Conservation (phyloP, 345 rosid species). For the Arabis hirsuta region DNA sequence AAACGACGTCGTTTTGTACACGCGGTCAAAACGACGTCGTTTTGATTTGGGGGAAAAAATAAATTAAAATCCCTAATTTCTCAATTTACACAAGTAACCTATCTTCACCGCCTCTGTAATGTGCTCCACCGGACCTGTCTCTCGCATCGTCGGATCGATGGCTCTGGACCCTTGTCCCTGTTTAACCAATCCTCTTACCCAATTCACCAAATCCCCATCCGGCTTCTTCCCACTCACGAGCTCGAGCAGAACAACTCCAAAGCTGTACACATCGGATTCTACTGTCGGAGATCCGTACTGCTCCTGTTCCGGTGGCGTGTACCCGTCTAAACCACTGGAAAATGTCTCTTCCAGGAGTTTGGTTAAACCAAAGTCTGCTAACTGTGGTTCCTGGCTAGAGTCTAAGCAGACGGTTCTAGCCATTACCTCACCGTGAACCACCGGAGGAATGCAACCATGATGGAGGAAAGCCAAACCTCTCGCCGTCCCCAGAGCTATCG, state of each 20-base stretch:
- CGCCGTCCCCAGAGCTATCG: slow-evolving; percentile 85
- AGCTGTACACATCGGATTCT: slow-evolving; percentile 86
- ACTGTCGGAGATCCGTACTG: slow-evolving; percentile 52
- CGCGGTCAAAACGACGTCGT: too few species aligned
- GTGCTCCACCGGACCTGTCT: slow-evolving; percentile 54
- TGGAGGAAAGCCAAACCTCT: slow-evolving; percentile 90
- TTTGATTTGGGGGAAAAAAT: too few species aligned
- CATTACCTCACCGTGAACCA: slow-evolving; percentile 82
- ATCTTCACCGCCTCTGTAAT: slow-evolving; percentile 87
- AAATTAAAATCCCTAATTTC: too few species aligned
- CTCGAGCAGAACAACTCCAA: slow-evolving; percentile 84
- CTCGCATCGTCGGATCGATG: slow-evolving; percentile 65
- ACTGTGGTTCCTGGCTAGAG: slow-evolving; percentile 72
- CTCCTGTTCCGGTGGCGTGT: slow-evolving; percentile 64
- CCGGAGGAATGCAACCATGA: slow-evolving; percentile 93
- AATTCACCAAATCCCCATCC: slow-evolving; percentile 61
- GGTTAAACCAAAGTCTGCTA: slow-evolving; percentile 83
- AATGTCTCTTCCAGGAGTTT: slow-evolving; percentile 73
- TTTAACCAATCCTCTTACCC: slow-evolving; percentile 79
- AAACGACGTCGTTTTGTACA: too few species aligned
- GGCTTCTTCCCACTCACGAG: slow-evolving; percentile 79
- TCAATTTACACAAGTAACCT: slow-evolving; percentile 88
- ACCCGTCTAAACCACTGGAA: slow-evolving; percentile 60
- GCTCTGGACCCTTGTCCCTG: slow-evolving; percentile 58
- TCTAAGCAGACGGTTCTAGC: slow-evolving; percentile 81